Evolutionary conservation across 2,329 filamentous ascomycete species (phyloP), one percentile per base, ranked within the genome.

Genomic region (Rosellinia necatrix): DNA sequence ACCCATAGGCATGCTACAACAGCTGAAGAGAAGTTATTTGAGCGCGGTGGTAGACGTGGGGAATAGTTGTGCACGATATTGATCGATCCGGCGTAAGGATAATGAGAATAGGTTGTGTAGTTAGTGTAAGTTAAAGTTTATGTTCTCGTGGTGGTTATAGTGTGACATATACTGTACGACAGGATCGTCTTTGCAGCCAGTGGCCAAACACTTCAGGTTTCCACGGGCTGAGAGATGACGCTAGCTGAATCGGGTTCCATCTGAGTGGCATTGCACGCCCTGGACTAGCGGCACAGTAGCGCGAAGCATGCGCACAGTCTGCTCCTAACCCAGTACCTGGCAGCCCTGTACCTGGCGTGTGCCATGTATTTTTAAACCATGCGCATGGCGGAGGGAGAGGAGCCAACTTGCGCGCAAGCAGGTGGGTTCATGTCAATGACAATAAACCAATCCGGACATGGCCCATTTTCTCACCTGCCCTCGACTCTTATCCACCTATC

Each of bases 361-460:
- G 49, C 13, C 56, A 59, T 59, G 56, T 59, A 53, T 59, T 59
- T 59, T 56, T 59, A 59, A 56, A 44, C 21, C 24, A 56, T 50
- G 41, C 41, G 13, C n/a, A 30, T 44, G 13, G 17, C 35, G 17
- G 17, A 38, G 17, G 17, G 24, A n/a, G 25, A 21, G 51, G 27
- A 42, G n/a, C 41, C 47, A 48, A 47, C n/a, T 55, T 51, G 30
- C 44, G 41, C 46, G 25, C n/a, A n/a, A n/a, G n/a, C 44, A 15
- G 37, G 56, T 58, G 50, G 49, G 47, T 50, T 51, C 50, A 40
- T 43, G 22, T 48, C 44, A 52, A 61, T 56, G 55, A 56, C 62
- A 63, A 61, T 62, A 64, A 64, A 58, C 64, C 56, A 57, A 53
- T 56, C 34, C 17, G 49, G 53, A 53, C 17, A 49, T 34, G 12